Evolutionary conservation across 306 rosid genomes (phyloP).

Genomic region (Lithocarpus polystachyus): DNA sequence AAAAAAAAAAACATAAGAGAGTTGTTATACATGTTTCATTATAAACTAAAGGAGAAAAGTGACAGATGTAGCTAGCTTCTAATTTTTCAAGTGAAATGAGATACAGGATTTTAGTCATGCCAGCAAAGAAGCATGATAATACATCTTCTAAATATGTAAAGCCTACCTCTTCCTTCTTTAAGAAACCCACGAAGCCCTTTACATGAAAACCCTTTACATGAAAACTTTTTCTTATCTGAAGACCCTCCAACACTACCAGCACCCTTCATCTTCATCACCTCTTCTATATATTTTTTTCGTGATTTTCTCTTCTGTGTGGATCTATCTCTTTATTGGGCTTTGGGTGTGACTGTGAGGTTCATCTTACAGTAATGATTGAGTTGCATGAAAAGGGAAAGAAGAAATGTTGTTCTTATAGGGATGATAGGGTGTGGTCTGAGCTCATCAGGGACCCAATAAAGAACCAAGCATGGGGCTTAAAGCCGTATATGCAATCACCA

Average conservation of each 20-base stretch:
- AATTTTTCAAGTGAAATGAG: background rate
- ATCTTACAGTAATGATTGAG: background rate
- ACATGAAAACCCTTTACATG: constrained; percentile 20
- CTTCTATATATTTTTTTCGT: background rate
- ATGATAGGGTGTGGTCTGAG: constrained; percentile 7
- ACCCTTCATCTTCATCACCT: constrained; percentile 21
- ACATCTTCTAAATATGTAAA: constrained; percentile 30
- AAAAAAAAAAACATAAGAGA: background rate
- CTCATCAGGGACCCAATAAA: constrained; percentile 9
- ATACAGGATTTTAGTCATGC: constrained; percentile 20
- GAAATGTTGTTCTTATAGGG: constrained; percentile 10
- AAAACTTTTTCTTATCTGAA: constrained; percentile 16
- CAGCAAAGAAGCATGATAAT: constrained; percentile 34
- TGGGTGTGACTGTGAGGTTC: background rate
- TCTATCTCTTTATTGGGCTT: background rate
- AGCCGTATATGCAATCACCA: background rate
- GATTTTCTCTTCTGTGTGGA: background rate
- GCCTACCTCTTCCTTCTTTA: constrained; percentile 28
- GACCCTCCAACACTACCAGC: constrained; percentile 1
- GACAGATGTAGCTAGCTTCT: background rate
- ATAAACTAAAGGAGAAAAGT: background rate
- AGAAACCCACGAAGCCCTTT: constrained; percentile 13
- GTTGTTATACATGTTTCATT: background rate
- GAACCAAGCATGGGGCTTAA: constrained; percentile 6
- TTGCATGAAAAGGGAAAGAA: constrained; percentile 5